Base-by-base conservation (phyloP, 768 basidiomycete species). In the Sistotremastrum niveocremeum region DNA sequence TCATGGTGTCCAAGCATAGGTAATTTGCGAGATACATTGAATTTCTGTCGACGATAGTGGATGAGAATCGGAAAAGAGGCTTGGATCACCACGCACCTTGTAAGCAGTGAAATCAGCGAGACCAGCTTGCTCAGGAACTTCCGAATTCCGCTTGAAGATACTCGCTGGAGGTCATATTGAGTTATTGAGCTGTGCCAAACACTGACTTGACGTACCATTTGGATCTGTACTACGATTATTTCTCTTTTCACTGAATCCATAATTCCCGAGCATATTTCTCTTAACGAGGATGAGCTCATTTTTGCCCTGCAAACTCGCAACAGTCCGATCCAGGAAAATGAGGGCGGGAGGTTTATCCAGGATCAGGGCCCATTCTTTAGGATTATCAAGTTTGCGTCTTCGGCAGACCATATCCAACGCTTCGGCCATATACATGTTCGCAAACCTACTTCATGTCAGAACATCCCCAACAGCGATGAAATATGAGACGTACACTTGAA, bases 351-450 rank as follows among this genome's bases (percentile, higher is more conserved):
- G 68, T 8, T 67, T 60, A 8, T 62, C 61, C 40, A 84, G 63
- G 37, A 93, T 65, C 20, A 98, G 72, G 2, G 86, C 87, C 64
- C 90, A 97, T 48, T 89, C 82, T 47, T 82, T 77, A 32, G 83
- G 73, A 54, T 81, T 73, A 29, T 66, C 63, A 31, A 87, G 62
- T 55, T 76, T 77, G 42, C 81, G 73, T 56, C 76, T 77, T 35
- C 74, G 70, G 58, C 85, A 89, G 1, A 88, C 81, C 20, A 80
- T 68, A 50, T 95, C 94, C 28, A 95, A 73, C 1, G 88, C 87
- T 61, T 98, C 94, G 54, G 93, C 90, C 77, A 97, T 84, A 60
- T 98, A 98, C 82, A 90, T 95, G 6, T 86, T 89, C 9, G 86
- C 79, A 6, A 89, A 79, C 4, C 83, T 87, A 55, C 37, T 34